Conservation (phyloP, 306 rosid species). For the Rubus parviflorus region DNA sequence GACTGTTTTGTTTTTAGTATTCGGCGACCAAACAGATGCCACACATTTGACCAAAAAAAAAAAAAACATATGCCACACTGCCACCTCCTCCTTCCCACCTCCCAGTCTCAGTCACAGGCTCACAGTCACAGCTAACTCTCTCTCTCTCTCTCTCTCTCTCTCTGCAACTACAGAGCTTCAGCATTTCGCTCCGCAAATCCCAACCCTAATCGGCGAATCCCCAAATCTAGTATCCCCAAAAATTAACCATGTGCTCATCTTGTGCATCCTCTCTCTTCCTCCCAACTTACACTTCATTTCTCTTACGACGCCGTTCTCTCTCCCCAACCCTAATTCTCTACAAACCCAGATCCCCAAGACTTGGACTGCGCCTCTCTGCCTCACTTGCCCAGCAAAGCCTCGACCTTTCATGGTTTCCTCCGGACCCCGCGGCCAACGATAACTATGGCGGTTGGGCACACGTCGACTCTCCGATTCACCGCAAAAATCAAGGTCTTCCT, state of each 20-base stretch:
- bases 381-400: constrained; percentile 39
- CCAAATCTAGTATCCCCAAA: background rate
- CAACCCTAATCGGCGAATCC: constrained; percentile 2
- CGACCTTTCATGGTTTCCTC: constrained; percentile 45
- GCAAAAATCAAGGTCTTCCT: constrained; percentile 33
- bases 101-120: background rate
- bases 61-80: background rate
- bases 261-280: constrained; percentile 37
- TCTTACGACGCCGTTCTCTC: constrained; percentile 26
- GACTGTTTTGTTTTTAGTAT: background rate
- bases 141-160: background rate
- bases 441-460: constrained; percentile 66
- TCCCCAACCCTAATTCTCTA: constrained; percentile 30
- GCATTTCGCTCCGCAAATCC: background rate
- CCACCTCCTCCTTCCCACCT: background rate
- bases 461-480: constrained; percentile 35
- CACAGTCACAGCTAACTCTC: background rate
- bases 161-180: background rate
- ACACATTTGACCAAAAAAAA: no score
- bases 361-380: constrained; percentile 38
- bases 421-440: constrained; percentile 24
- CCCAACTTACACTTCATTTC: constrained; percentile 32
- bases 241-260: constrained; percentile 40
- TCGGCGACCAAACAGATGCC: background rate
- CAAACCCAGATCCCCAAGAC: constrained; percentile 33